Conservation (phyloP, 2,329 filamentous ascomycete genomes). For the Apiospora malaysiana region DNA sequence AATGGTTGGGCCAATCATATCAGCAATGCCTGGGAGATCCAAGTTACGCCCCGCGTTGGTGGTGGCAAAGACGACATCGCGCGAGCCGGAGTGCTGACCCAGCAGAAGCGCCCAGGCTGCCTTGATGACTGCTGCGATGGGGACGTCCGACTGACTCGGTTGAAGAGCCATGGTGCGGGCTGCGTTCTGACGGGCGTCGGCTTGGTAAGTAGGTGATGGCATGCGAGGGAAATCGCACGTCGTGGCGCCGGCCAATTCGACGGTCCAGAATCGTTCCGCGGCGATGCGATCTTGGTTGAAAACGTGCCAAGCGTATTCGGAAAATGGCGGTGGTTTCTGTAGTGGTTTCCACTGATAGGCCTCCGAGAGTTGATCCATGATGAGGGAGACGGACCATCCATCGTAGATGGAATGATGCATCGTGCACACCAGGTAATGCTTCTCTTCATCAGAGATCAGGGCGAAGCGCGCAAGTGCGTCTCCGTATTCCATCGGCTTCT, state of each 20-base stretch:
- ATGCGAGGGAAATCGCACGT: background rate
- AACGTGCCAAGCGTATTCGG: background rate
- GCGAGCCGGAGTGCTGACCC: background rate
- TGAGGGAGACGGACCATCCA: conserved; percentile 12
- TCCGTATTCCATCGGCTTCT: background rate
- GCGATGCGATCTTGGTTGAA: background rate
- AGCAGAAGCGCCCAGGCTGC: background rate
- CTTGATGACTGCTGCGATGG: background rate
- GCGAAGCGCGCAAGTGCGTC: background rate
- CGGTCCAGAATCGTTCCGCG: background rate
- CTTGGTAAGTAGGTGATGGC: conserved; percentile 5
- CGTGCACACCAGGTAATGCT: background rate
- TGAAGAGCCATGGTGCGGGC: background rate
- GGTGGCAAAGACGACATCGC: conserved; percentile 42
- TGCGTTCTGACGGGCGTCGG: background rate
- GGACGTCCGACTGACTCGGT: background rate
- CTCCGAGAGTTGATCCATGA: background rate
- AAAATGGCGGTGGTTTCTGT: background rate
- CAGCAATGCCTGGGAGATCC: conserved; percentile 24
- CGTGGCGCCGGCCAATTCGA: background rate
- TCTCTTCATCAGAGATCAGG: background rate
- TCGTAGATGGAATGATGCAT: conserved; percentile 4
- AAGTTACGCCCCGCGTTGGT: conserved; percentile 45
- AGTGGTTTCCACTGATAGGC: background rate
- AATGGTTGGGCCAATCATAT: conserved; percentile 38